Conservation (phyloP, 352 stramenopile genomes). For the Phytopythium oedochilum region DNA sequence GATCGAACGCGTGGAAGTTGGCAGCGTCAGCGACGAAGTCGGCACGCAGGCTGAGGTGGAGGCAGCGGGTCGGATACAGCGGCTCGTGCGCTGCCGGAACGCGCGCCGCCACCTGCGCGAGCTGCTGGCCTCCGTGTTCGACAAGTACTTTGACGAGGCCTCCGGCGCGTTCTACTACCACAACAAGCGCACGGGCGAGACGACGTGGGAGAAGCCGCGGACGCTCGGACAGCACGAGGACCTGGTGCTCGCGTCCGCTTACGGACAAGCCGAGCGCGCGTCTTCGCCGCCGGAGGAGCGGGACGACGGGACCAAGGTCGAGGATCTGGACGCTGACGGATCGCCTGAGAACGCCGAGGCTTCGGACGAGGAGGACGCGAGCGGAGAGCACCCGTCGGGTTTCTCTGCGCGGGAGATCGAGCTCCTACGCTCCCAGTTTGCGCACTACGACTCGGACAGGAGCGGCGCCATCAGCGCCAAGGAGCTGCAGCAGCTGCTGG, state of each 20-base stretch:
- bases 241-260: conserved; percentile 33
- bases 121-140: conserved; percentile 53
- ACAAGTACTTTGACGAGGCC: conserved; percentile 69
- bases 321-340: conserved; percentile 19
- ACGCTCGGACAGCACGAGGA: conserved; percentile 43
- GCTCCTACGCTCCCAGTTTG: conserved; percentile 46
- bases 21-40: conserved; percentile 9
- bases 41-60: conserved; percentile 16
- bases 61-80: conserved; percentile 43
- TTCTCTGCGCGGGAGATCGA: conserved; percentile 39
- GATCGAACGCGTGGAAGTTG: conserved; percentile 11
- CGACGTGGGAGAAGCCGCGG: conserved; percentile 68
- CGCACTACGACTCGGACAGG: conserved; percentile 51
- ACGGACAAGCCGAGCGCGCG: conserved; percentile 9
- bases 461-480: conserved; percentile 58
- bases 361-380: conserved; percentile 9
- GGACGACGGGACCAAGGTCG: conserved; percentile 4
- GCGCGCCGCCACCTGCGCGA: conserved; percentile 32
- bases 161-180: conserved; percentile 69
- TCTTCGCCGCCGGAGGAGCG: neutral
- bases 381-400: conserved; percentile 16
- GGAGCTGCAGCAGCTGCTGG: conserved; percentile 57
- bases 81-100: conserved; percentile 49
- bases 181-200: conserved; percentile 63
- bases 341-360: conserved; percentile 5